Base-by-base conservation (phyloP, 129 eudicot genomes). In the Ambrosia artemisiifolia region DNA sequence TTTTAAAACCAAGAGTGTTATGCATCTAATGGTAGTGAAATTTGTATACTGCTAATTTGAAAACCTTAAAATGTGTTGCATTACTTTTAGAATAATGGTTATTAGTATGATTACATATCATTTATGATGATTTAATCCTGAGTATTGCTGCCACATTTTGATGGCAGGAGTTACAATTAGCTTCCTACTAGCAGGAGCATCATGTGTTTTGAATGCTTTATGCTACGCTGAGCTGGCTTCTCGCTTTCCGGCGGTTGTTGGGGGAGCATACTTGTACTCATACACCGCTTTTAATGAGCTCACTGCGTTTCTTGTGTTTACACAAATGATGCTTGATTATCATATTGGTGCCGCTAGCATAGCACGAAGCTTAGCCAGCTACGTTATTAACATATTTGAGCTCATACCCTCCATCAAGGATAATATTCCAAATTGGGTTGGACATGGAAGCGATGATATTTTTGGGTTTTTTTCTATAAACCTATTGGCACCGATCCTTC, bases 301-400 rank as follows among this genome's bases (percentile, higher is more conserved):
- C 47, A 95, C 95, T 49, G 99, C 99, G 42, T 95, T 95, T 81
- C 89, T 95, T 68, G 99, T 95, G 75, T 95, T 95, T 85, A 65
- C 91, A 36, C 99, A 95, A 70, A 78, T 95, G 88, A 95, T 95
- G 99, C 93, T 95, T 66, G 99, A 95, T 73, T 95, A 95, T 78
- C 99, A 95, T 83, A 95, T 95, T 63, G 99, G 99, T 72, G 99
- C 99, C 61, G 99, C 99, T 78, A 95, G 99, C 71, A 91, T 95
- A 81, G 97, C 99, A 19, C 87, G 99, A 42, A 95, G 99, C 78
- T 91, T 95, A 83, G 93, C 99, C 1, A 79, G 97, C 75, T 95
- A 95, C 61, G 59, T 86, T 47, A 84, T 91, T 74, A 72, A 87
- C 33, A 56, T 91, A 74, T 69, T 95, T 60, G 99, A 95, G 79